Conservation (phyloP, 805 yeast genomes). For the Candida germanica region DNA sequence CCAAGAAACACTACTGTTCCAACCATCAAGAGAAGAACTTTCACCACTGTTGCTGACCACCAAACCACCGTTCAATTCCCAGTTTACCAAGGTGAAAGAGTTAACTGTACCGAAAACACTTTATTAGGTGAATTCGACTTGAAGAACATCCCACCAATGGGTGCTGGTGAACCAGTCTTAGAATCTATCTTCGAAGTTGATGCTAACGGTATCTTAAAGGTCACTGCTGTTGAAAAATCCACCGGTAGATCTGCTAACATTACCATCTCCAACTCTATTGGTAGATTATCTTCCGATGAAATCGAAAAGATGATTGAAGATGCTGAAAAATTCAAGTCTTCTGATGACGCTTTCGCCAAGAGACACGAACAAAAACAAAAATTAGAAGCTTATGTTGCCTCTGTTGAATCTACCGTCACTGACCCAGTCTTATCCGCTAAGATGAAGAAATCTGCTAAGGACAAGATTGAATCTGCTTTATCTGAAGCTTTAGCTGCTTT, state of each 20-base stretch:
- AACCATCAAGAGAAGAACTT: slow-evolving; percentile 50
- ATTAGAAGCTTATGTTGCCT: slow-evolving; percentile 96
- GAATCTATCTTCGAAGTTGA: slow-evolving; percentile 50
- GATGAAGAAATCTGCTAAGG: slow-evolving; percentile 95
- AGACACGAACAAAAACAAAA: slow-evolving; percentile 99
- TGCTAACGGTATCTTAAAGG: slow-evolving; percentile 51
- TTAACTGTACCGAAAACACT: slow-evolving; percentile 49
- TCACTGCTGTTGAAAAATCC: slow-evolving; percentile 48
- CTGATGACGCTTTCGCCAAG: slow-evolving; percentile 99
- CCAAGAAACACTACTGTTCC: slow-evolving; percentile 53
- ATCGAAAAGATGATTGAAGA: slow-evolving; percentile 48
- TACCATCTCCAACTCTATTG: slow-evolving; percentile 49
- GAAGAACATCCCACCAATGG: slow-evolving; percentile 50
- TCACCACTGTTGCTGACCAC: slow-evolving; percentile 51
- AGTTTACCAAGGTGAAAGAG: slow-evolving; percentile 52
- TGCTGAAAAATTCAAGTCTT: slow-evolving; percentile 76
- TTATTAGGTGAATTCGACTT: slow-evolving; percentile 50
- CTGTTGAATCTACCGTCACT: slow-evolving; percentile 92
- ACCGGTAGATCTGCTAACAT: slow-evolving; percentile 50
- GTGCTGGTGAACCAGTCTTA: slow-evolving; percentile 50
- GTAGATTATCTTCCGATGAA: slow-evolving; percentile 49
- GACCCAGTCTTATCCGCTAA: slow-evolving; percentile 98
- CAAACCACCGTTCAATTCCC: slow-evolving; percentile 51
- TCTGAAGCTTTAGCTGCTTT: slow-evolving; percentile 98
- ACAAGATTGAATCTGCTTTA: slow-evolving; percentile 95